A percentile compares a stretch with the other conserved stretches of the same genome.
phyloP scores from a whole-genome alignment of 192 early-diverging fungal species.

The Coemansia aciculifera region DNA sequence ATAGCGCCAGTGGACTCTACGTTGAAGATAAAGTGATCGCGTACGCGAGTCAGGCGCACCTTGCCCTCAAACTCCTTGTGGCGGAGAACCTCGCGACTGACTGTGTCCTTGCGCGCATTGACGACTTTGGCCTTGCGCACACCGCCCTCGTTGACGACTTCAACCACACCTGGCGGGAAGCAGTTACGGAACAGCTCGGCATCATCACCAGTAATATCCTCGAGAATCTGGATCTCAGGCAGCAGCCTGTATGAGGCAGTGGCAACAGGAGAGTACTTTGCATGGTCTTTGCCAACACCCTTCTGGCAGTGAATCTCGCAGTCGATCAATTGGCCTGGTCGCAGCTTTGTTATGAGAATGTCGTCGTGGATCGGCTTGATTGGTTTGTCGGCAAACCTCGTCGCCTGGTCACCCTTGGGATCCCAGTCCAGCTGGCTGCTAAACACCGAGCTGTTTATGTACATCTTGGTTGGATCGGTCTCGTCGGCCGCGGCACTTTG shows the following conservation, averaged over 20 bases:
- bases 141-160: conserved; percentile 67
- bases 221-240: conserved; percentile 84
- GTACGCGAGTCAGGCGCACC: conserved; percentile 84
- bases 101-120: conserved; percentile 93
- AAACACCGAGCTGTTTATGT: conserved; percentile 72
- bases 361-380: conserved; percentile 84
- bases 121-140: conserved; percentile 75
- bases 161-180: conserved; percentile 86
- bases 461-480: conserved; percentile 73
- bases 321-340: conserved; percentile 85
- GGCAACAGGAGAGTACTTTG: conserved; percentile 96
- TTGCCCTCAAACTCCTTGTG: conserved; percentile 90
- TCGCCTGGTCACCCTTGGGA: conserved; percentile 88
- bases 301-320: conserved; percentile 87
- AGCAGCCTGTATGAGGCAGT: conserved; percentile 94
- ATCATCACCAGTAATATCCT: conserved; percentile 80
- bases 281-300: conserved; percentile 93
- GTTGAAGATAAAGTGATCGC: conserved; percentile 98
- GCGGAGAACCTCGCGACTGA: conserved; percentile 88
- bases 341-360: conserved; percentile 90
- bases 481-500: conserved; percentile 61
- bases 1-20: conserved; percentile 87
- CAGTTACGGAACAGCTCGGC: conserved; percentile 82
- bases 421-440: conserved; percentile 79
- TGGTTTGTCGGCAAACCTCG: conserved; percentile 64